Base-by-base conservation (phyloP, 495 filamentous ascomycete species). In the Penicillium antarcticum region DNA sequence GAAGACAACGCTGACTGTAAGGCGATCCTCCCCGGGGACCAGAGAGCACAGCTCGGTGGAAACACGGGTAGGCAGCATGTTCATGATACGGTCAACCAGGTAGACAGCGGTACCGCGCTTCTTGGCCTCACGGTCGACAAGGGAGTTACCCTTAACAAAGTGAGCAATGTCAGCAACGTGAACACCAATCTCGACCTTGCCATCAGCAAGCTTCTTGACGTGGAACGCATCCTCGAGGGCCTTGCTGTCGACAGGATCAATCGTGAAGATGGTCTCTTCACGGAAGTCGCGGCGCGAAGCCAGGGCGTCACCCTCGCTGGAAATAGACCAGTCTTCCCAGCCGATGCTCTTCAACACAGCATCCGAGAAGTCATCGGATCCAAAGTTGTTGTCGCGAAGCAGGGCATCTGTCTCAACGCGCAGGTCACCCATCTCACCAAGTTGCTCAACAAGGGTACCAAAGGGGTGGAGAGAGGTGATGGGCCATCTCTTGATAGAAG, bases 381-480 rank as follows among this genome's bases (percentile, higher is more conserved):
- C 87, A 62, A 98, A 98, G 75, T 98, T 98, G 79, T 98, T 98
- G 69, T 98, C 94, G 39, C 94, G 85, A 35, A 98, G 85, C 19
- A 98, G 81, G 36, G 94, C 94, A 73, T 98, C 95, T 4, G 95
- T 98, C 73, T 98, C 94, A 24, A 97, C 92, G 66, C 87, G 95
- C 57, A 95, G 77, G 65, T 97, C 89, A 50, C 94, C 94, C 89
- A 97, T 97, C 70, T 91, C 91, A 42, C 94, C 94, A 38, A 98
- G 86, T 70, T 95, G 89, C 73, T 98, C 94, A 19, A 97, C 94
- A 38, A 98, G 83, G 5, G 95, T 98, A 60, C 94, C 94, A 56
- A 98, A 98, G 13, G 94, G 94, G 70, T 98, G 94, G 31, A 98
- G 83, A 9, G 95, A 97, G n/a, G 94, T 98, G 66, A 98, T 98